A percentile compares a stretch with the other conserved stretches of the same genome.
Evolutionary conservation across 1,139 yeast species (phyloP).

Genomic region (Suhomyces ambrosiae): DNA sequence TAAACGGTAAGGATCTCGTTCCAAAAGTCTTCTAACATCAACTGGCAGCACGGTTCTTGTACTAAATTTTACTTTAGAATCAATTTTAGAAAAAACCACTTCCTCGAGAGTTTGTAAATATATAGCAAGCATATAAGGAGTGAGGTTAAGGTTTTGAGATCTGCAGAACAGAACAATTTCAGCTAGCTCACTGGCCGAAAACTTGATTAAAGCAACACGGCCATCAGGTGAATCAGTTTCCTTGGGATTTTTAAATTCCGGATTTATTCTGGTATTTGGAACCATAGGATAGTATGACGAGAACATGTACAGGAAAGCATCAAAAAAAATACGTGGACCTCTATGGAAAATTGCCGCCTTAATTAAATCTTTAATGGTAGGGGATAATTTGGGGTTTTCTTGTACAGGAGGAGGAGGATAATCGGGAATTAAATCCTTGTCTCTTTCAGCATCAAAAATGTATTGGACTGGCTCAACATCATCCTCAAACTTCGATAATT

Average conservation of each 20-base stretch:
- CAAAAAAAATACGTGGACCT: not conserved
- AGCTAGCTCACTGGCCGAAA: not conserved
- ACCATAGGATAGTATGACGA: not conserved
- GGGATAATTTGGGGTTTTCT: not conserved
- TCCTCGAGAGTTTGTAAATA: slow-evolving; percentile 13
- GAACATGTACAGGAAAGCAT: not conserved
- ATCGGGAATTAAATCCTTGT: not conserved
- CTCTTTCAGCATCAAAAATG: slow-evolving; percentile 1
- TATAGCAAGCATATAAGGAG: slow-evolving; percentile 11
- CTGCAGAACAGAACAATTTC: slow-evolving; percentile 9
- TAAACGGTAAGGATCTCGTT: not conserved
- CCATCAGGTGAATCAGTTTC: not conserved
- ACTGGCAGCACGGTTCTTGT: not conserved
- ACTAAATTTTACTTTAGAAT: slow-evolving; percentile 8
- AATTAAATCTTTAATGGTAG: not conserved
- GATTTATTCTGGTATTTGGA: slow-evolving; percentile 1
- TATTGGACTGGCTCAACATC: slow-evolving; percentile 1
- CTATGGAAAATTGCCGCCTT: not conserved
- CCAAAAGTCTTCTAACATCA: slow-evolving; percentile 2
- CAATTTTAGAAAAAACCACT: not conserved
- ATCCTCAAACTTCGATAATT: slow-evolving; percentile 6
- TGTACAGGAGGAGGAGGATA: not conserved
- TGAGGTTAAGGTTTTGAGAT: slow-evolving; percentile 13
- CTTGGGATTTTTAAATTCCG: not conserved
- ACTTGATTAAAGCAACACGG: not conserved